phyloP scores from a whole-genome alignment of 352 stramenopile species.

The Thalassiosira hispida region DNA sequence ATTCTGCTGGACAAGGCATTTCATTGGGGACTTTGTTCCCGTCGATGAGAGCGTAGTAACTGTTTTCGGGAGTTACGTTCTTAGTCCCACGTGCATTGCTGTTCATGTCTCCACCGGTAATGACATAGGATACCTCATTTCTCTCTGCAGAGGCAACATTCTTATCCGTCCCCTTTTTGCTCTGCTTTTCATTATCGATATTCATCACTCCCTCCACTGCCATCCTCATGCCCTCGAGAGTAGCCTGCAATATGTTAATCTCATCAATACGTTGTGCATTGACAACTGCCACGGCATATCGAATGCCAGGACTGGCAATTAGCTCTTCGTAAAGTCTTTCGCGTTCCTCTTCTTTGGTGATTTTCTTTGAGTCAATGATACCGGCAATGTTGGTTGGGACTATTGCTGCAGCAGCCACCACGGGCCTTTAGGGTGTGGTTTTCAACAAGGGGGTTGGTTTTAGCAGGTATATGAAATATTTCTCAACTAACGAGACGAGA shows the following conservation, averaged over 20 bases:
- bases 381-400: slow-evolving; percentile 84
- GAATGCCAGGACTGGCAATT: slow-evolving; percentile 81
- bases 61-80: neutral
- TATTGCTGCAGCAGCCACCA: slow-evolving; percentile 83
- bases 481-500: neutral
- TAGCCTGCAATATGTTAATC: slow-evolving; percentile 99
- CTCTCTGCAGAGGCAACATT: slow-evolving; percentile 53
- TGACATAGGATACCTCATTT: slow-evolving; percentile 64
- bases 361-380: slow-evolving; percentile 95
- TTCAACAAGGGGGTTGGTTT: neutral
- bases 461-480: neutral
- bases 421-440: slow-evolving; percentile 50
- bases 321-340: slow-evolving; percentile 91
- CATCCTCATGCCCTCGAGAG: slow-evolving; percentile 93
- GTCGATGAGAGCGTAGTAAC: slow-evolving; percentile 92
- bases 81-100: slow-evolving; percentile 16
- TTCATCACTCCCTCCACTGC: slow-evolving; percentile 66
- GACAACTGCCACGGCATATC: slow-evolving; percentile 88
- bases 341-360: slow-evolving; percentile 91
- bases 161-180: slow-evolving; percentile 9
- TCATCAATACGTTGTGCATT: slow-evolving; percentile 92
- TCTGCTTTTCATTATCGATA: slow-evolving; percentile 6
- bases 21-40: slow-evolving; percentile 93
- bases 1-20: slow-evolving; percentile 76
- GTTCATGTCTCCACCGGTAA: slow-evolving; percentile 39